Evolutionary conservation across 768 basidiomycete species (phyloP).

Genomic region (Holtermanniella nyarrowii): DNA sequence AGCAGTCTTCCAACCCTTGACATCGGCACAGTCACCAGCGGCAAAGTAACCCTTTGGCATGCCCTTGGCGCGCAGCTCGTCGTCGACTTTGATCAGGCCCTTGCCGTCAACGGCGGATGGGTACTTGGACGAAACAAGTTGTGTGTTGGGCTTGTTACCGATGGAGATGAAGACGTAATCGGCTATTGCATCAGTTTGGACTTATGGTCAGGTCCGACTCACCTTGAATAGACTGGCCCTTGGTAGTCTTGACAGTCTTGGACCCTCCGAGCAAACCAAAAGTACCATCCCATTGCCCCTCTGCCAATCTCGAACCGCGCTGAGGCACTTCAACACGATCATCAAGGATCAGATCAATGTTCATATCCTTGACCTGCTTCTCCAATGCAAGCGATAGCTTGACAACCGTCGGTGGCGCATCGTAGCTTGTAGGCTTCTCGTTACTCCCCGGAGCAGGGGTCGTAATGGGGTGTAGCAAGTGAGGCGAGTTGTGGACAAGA

Average conservation of each 20-base stretch:
- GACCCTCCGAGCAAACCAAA: slow-evolving; percentile 18
- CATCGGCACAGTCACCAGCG: slow-evolving; percentile 28
- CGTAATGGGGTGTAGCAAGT: slow-evolving; percentile 10
- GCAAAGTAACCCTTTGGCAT: slow-evolving; percentile 23
- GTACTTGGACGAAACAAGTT: slow-evolving; percentile 21
- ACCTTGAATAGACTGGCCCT: slow-evolving; percentile 19
- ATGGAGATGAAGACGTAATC: slow-evolving; percentile 33
- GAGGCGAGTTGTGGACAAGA: slow-evolving; percentile 20
- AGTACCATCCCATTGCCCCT: slow-evolving; percentile 19
- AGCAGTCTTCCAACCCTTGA: slow-evolving; percentile 29
- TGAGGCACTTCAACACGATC: slow-evolving; percentile 20
- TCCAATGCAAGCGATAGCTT: slow-evolving; percentile 28
- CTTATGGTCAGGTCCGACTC: slow-evolving; percentile 4
- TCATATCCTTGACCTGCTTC: slow-evolving; percentile 11
- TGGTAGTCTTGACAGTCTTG: slow-evolving; percentile 15
- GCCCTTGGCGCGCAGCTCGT: background rate
- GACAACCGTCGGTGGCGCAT: slow-evolving; percentile 11
- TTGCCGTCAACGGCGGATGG: slow-evolving; percentile 14
- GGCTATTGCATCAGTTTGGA: slow-evolving; percentile 7
- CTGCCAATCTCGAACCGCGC: background rate
- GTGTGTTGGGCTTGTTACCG: slow-evolving; percentile 28
- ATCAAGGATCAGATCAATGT: slow-evolving; percentile 26
- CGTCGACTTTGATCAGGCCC: slow-evolving; percentile 25
- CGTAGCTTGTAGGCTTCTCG: slow-evolving; percentile 1
- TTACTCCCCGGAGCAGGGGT: background rate